These are phyloP conservation scores for Diaporthe sp. DNA, from an alignment of 2,329 filamentous ascomycete species.

Conservation along the genomic window DNA sequence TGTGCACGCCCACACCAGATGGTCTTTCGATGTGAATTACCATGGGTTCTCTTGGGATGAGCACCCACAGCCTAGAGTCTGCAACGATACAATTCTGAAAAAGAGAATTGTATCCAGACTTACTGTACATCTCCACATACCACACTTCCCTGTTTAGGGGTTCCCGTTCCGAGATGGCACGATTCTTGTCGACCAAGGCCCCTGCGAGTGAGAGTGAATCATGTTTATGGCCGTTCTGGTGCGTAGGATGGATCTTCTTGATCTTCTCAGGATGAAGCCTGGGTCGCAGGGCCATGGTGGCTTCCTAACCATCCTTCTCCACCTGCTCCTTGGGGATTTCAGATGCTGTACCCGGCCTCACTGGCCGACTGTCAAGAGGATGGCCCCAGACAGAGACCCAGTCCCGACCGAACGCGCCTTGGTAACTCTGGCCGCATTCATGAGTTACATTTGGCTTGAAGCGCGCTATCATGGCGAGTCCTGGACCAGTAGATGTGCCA, in stretches of 20 bases:
- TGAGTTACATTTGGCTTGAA: constrained; percentile 63
- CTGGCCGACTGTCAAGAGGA: constrained; percentile 1
- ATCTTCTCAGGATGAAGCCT: not conserved
- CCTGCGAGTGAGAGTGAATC: not conserved
- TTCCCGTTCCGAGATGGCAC: not conserved
- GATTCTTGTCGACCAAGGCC: not conserved
- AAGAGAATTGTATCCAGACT: not conserved
- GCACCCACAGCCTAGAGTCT: not conserved
- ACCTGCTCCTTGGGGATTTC: not conserved
- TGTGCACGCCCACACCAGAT: not conserved
- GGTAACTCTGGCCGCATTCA: constrained; percentile 53
- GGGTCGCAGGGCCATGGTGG: too few relatives aligned
- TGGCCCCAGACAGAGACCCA: constrained; percentile 65
- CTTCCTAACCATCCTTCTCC: not conserved
- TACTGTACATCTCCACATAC: not conserved
- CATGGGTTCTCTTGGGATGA: not conserved
- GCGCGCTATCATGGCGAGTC: constrained; percentile 57
- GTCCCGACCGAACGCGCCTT: constrained; percentile 58
- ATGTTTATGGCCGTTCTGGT: not conserved
- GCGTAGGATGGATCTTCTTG: not conserved
- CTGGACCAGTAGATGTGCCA: constrained; percentile 48
- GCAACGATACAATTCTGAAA: not conserved
- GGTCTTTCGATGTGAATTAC: not conserved
- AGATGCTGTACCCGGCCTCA: not conserved
- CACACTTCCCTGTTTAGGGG: not conserved